phyloP scores from a whole-genome alignment of 495 filamentous ascomycete genomes.

The Tuber microsphaerosporum region DNA sequence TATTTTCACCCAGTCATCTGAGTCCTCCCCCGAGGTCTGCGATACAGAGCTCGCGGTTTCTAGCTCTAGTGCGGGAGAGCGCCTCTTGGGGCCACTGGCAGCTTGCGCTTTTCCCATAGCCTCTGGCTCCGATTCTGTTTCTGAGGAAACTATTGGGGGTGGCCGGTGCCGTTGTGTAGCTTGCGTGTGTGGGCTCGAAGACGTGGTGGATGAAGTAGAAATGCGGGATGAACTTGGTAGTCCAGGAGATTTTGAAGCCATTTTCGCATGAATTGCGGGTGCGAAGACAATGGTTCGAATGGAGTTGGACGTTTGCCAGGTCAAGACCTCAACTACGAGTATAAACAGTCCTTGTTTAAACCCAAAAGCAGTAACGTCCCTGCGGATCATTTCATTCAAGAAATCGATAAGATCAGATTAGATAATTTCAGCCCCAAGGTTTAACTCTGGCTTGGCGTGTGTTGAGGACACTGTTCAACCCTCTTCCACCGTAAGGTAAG shows the following conservation, averaged over 20 bases:
- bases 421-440: neutral
- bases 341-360: neutral
- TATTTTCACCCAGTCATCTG: neutral
- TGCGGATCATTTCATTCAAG: neutral
- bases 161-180: constrained; percentile 21
- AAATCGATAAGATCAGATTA: neutral
- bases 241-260: neutral
- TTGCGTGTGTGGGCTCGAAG: neutral
- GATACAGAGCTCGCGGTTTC: neutral
- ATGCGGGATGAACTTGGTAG: neutral
- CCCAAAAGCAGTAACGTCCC: neutral
- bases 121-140: constrained; percentile 21
- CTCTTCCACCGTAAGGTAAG: neutral
- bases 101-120: neutral
- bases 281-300: neutral
- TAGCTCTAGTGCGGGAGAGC: neutral
- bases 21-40: neutral
- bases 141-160: constrained; percentile 31
- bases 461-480: neutral
- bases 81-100: neutral
- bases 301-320: neutral
- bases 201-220: constrained; percentile 3
- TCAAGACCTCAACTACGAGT: neutral
- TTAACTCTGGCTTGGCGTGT: neutral
- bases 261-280: neutral